Evolutionary conservation across 345 rosid genomes (phyloP), one percentile per base, ranked within the genome.

Genomic region (Euphorbia peplus): DNA sequence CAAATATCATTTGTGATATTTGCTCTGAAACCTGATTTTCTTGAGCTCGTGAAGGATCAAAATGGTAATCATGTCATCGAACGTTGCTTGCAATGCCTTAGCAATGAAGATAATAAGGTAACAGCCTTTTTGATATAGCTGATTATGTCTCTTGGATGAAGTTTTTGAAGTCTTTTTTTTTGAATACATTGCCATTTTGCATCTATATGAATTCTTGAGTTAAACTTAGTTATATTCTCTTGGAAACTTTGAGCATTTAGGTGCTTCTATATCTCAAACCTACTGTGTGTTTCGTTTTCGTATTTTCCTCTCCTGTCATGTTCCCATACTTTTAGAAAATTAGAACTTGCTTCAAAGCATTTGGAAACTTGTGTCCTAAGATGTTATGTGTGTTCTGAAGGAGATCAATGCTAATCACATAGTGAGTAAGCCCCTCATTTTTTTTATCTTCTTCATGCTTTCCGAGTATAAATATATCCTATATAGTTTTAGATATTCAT

Each of bases 61-160:
- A 90, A 90, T 77, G 96, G 96, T 32, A 90, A 86, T 76, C 91
- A 90, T 80, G 93, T 90, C 47, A 67, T 90, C 1, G 91, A 88
- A 59, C 83, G 90, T 64, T 90, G 96, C 79, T 80, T 88, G 84
- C 78, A 82, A 18, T 77, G 83, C 51, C 81, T 90, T 64, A 65
- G 75, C 71, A 73, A 71, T 68, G 81, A 83, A 73, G 87, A 88
- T 65, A 84, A 83, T 59, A 76, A 77, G 88, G 93, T 88, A 53
- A 29, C 26, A 2, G 3, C 0, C 35, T n/a, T 58, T 65, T 21
- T 52, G 4, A 3, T 35, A 52, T 12, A 22, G 15, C 24, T 66
- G 46, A 35, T 14, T n/a, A 32, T 32, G 14, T 64, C 18, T 59
- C 22, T 35, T 29, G 29, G 24, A 32, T 19, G 2, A n/a, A 19